Percentiles rank a stretch among this genome's conserved stretches.
These are phyloP conservation scores for Sideroxylon spinosum DNA, from an alignment of 179 eudicot genomes.

Conservation along the genomic window DNA sequence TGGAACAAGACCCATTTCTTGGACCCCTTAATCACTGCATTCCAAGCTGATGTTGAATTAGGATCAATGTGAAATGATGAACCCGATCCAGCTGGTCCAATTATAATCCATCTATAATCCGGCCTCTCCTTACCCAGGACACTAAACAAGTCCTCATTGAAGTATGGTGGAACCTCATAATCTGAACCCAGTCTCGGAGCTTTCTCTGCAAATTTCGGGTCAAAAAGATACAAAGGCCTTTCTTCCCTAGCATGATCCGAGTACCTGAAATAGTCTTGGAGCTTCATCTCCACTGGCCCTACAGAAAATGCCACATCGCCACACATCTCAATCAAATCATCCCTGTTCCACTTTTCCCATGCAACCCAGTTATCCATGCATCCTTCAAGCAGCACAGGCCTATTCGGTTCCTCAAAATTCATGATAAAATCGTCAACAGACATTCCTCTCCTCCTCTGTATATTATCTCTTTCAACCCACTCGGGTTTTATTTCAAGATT, in stretches of 20 bases:
- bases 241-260: slow-evolving; percentile 77
- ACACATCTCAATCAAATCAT: slow-evolving; percentile 57
- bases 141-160: slow-evolving; percentile 79
- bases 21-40: slow-evolving; percentile 88
- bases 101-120: slow-evolving; percentile 91
- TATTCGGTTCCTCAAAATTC: slow-evolving; percentile 78
- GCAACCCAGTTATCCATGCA: slow-evolving; percentile 81
- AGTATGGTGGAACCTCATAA: slow-evolving; percentile 72
- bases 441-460: slow-evolving; percentile 60
- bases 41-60: slow-evolving; percentile 98
- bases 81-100: slow-evolving; percentile 97
- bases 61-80: slow-evolving; percentile 97
- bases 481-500: slow-evolving; percentile 91
- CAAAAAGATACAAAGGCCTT: slow-evolving; percentile 90
- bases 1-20: slow-evolving; percentile 95
- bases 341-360: slow-evolving; percentile 63
- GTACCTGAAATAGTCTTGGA: slow-evolving; percentile 68
- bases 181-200: slow-evolving; percentile 57
- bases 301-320: slow-evolving; percentile 62
- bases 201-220: slow-evolving; percentile 78
- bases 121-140: slow-evolving; percentile 89
- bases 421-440: slow-evolving; percentile 78
- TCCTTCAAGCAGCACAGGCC: slow-evolving; percentile 87
- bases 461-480: slow-evolving; percentile 84
- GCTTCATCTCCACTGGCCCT: slow-evolving; percentile 89